phyloP scores from a whole-genome alignment of 208 protist species.

The Leishmania mexicana region DNA sequence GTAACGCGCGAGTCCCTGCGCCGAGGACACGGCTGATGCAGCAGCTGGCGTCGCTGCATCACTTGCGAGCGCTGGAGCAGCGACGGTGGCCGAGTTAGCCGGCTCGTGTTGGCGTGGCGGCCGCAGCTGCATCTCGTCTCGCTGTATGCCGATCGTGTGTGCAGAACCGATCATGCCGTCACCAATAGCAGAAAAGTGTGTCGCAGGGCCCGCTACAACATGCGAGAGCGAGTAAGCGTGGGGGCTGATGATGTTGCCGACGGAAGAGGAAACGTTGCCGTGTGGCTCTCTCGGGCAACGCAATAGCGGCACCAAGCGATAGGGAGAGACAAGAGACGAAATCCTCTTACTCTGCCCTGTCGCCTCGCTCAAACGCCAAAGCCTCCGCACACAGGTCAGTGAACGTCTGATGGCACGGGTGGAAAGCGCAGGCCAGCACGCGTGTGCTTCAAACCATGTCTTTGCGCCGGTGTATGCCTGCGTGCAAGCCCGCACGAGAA shows the following conservation, averaged over 20 bases:
- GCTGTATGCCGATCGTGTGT: neutral
- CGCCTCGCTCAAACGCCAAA: neutral
- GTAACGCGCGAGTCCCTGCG: slow-evolving; percentile 24
- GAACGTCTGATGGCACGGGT: neutral
- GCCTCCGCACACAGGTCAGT: neutral
- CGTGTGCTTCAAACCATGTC: neutral
- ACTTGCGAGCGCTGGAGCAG: neutral
- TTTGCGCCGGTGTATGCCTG: neutral
- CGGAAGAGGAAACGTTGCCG: neutral
- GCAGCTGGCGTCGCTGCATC: neutral
- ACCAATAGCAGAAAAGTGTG: neutral
- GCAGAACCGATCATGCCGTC: neutral
- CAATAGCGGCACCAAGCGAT: neutral
- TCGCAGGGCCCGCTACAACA: neutral
- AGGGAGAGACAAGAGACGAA: neutral
- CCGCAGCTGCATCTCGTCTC: neutral
- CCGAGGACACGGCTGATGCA: neutral
- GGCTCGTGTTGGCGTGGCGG: neutral
- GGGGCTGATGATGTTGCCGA: neutral
- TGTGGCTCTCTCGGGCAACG: neutral
- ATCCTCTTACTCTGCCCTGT: neutral
- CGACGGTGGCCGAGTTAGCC: neutral
- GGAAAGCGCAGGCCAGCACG: neutral
- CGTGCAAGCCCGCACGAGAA: neutral
- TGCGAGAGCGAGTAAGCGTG: neutral